A percentile compares a stretch with the other conserved stretches of the same genome.
phyloP scores from a whole-genome alignment of 2,329 filamentous ascomycete species.

The Colletotrichum falcatum region DNA sequence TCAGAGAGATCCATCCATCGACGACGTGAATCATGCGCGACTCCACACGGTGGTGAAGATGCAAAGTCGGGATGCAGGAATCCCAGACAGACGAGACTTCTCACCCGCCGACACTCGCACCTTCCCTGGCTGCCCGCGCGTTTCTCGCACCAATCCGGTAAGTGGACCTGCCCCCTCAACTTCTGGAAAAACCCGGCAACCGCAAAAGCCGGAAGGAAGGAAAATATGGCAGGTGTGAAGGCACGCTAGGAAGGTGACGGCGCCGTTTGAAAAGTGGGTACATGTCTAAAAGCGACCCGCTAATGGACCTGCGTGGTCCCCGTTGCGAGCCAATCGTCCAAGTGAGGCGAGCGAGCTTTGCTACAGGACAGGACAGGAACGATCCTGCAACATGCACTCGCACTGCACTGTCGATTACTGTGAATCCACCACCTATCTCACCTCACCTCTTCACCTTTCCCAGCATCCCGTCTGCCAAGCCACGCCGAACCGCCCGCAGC shows the following conservation, averaged over 20 bases:
- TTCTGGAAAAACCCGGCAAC: conserved; percentile 40
- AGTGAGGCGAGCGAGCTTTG: conserved; percentile 39
- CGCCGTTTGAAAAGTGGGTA: conserved; percentile 36
- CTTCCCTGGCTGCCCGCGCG: conserved; percentile 3
- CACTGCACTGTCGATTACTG: conserved; percentile 12
- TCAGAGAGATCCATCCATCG: conserved; percentile 35
- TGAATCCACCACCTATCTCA: background rate
- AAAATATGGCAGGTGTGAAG: conserved; percentile 17
- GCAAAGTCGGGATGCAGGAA: conserved; percentile 23
- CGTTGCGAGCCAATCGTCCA: conserved; percentile 39
- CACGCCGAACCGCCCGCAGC: conserved; percentile 17
- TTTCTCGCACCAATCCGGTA: conserved; percentile 22
- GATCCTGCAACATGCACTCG: conserved; percentile 19
- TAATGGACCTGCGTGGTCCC: conserved; percentile 36
- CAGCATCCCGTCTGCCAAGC: background rate
- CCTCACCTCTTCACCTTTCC: conserved; percentile 1
- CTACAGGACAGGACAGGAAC: conserved; percentile 13
- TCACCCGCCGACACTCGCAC: background rate
- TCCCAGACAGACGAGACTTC: background rate
- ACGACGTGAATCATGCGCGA: conserved; percentile 35
- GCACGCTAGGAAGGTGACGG: conserved; percentile 18
- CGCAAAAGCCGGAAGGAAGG: conserved; percentile 34
- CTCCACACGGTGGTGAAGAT: conserved; percentile 25
- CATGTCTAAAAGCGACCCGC: conserved; percentile 27
- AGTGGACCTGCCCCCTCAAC: conserved; percentile 29